phyloP scores from a whole-genome alignment of 2,329 filamentous ascomycete species.

The Botrytis porri region DNA sequence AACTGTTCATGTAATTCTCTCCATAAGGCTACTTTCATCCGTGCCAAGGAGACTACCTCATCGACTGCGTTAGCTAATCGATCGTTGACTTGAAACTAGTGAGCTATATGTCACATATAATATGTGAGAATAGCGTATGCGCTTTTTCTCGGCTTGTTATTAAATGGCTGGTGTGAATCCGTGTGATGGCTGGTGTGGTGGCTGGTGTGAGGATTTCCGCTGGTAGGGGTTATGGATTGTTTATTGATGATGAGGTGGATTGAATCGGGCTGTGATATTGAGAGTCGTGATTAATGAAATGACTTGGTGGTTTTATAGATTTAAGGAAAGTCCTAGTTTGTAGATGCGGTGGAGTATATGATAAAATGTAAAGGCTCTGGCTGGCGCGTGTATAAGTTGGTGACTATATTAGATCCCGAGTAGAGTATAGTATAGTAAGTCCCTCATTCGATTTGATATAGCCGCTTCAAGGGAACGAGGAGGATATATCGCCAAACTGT shows the following conservation, averaged over 20 bases:
- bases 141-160: neutral
- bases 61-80: neutral
- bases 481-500: neutral
- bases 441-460: neutral
- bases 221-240: neutral
- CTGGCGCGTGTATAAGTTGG: neutral
- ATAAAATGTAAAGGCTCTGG: neutral
- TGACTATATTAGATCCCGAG: neutral
- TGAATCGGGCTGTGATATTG: neutral
- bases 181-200: neutral
- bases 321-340: neutral
- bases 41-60: neutral
- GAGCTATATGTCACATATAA: too few species aligned
- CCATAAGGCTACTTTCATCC: neutral
- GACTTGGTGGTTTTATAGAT: neutral
- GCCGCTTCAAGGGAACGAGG: neutral
- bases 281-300: neutral
- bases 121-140: neutral
- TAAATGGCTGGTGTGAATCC: neutral
- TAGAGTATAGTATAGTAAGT: neutral
- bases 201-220: neutral
- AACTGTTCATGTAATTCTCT: neutral
- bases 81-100: neutral
- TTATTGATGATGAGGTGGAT: neutral
- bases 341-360: neutral